Conservation (phyloP, 1,139 yeast genomes). For the Yamadazyma atlantica region DNA sequence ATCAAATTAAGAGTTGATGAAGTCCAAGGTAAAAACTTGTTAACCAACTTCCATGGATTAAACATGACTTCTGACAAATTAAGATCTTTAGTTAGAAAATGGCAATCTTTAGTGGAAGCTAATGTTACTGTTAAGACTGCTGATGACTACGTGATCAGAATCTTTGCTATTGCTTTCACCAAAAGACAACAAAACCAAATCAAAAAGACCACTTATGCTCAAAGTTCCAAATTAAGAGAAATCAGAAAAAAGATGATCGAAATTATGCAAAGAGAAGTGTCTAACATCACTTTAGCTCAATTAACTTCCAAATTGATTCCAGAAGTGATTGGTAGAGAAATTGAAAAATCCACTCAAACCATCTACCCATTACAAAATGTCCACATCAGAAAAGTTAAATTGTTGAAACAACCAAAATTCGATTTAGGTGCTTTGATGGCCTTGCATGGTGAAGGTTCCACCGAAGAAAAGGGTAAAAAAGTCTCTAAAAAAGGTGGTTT, state of each 20-base stretch:
- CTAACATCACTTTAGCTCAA: conserved; percentile 51
- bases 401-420: conserved; percentile 53
- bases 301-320: conserved; percentile 53
- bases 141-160: conserved; percentile 51
- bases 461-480: conserved; percentile 55
- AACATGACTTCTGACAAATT: conserved; percentile 52
- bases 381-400: conserved; percentile 54
- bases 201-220: conserved; percentile 52
- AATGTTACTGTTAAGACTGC: conserved; percentile 52
- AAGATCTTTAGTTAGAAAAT: conserved; percentile 53
- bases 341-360: conserved; percentile 52
- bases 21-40: conserved; percentile 54
- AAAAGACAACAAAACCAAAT: conserved; percentile 54
- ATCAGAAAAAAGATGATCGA: conserved; percentile 53
- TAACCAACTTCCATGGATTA: conserved; percentile 55
- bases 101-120: conserved; percentile 56
- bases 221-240: conserved; percentile 51
- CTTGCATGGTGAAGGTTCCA: conserved; percentile 51
- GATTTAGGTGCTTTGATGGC: conserved; percentile 52
- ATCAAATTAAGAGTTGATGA: conserved; percentile 54
- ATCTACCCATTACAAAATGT: conserved; percentile 54
- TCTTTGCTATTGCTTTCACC: conserved; percentile 54
- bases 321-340: conserved; percentile 54
- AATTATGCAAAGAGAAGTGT: conserved; percentile 53
- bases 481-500: conserved; percentile 37